Evolutionary conservation across 1,139 yeast species (phyloP), one percentile per base, ranked within the genome.

Genomic region (Candida sp.): DNA sequence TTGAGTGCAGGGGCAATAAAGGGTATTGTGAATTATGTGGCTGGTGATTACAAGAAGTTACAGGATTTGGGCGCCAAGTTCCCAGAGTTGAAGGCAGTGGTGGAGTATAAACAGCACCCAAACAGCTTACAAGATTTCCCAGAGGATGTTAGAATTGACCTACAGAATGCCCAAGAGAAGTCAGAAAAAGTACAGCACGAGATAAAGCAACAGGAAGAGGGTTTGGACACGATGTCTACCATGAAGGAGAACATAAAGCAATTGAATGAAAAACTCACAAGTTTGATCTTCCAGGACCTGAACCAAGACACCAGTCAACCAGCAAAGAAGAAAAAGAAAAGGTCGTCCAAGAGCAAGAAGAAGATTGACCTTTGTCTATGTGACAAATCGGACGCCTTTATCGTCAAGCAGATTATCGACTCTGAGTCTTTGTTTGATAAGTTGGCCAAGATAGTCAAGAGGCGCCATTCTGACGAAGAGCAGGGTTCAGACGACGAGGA

Each of bases 21-120:
- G 38, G 56, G 57, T 33, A 47, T 61, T 22, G 44, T 62, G 44
- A 50, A 51, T 27, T 56, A 52, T 52, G 57, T 55, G 7, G 48
- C 44, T 9, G 46, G 42, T 34, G 53, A 58, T 44, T 44, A 48
- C 44, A 54, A 45, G 5, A 53, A 50, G 33, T 47, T 58, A 8
- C 32, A 45, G 25, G 31, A 49, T 12, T 52, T 77, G 47, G 81
- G 82, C 0, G 27, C 58, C 1, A 53, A 55, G 37, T 75, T 77
- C 49, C 82, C 82, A 0, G 79, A 81, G 47, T 63, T 78, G 17
- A 65, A 70, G 2, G 65, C 66, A 31, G 77, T 78, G 5, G 42
- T 54, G 1, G 62, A 66, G 5, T 66, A 71, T 28, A 67, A 70
- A 58, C 56, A 59, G 40, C 49, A 60, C 70, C 47, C 82, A 75